phyloP scores from a whole-genome alignment of 2,329 filamentous ascomycete genomes.

The Immersiporthe knoxdaviesiana region DNA sequence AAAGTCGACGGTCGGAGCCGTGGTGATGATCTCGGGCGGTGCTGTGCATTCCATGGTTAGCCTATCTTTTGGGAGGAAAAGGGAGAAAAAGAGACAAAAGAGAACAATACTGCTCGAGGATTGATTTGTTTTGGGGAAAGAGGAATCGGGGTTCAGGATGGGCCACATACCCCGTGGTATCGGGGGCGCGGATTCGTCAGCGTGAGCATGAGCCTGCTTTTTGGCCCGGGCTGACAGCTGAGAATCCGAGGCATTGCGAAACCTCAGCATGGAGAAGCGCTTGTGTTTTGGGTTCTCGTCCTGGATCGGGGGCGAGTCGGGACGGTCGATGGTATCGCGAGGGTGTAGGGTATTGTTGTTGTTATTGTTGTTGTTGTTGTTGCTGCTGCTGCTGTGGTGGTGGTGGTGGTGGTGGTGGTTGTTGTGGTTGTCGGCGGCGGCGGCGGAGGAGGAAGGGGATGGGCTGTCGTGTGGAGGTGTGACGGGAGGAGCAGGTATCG shows the following conservation, averaged over 20 bases:
- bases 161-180: slow-evolving; percentile 58
- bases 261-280: slow-evolving; percentile 74
- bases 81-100: too few relatives aligned
- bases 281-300: slow-evolving; percentile 60
- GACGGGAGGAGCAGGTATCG: slow-evolving; percentile 38
- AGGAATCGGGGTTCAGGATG: not conserved
- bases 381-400: not conserved
- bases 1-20: slow-evolving; percentile 76
- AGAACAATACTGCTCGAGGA: not conserved
- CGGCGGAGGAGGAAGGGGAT: slow-evolving; percentile 31
- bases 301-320: slow-evolving; percentile 55
- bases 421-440: slow-evolving; percentile 24
- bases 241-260: slow-evolving; percentile 91
- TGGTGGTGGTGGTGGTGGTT: not conserved
- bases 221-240: slow-evolving; percentile 79
- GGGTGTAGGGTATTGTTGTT: slow-evolving; percentile 32
- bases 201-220: slow-evolving; percentile 55
- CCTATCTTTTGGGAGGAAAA: not conserved
- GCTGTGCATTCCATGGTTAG: slow-evolving; percentile 47
- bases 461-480: slow-evolving; percentile 37
- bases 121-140: not conserved
- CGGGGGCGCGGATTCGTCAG: slow-evolving; percentile 57
- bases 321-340: slow-evolving; percentile 39
- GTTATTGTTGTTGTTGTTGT: slow-evolving; percentile 26
- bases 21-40: slow-evolving; percentile 79